Base-by-base conservation (phyloP, 179 eudicot species). In the Beta lomatogona region DNA sequence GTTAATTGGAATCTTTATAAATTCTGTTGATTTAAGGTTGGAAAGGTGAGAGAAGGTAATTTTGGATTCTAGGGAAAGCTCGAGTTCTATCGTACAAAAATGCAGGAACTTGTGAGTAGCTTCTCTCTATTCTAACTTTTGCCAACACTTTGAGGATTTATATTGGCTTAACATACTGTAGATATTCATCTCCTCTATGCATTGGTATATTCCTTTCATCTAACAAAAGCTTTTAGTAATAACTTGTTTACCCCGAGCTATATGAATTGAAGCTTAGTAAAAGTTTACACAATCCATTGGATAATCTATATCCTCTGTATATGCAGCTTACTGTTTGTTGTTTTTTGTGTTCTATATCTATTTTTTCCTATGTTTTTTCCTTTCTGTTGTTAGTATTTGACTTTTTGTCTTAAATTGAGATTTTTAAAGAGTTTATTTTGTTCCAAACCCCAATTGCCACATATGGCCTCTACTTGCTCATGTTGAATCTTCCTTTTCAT, bases 41-140 rank as follows among this genome's bases (percentile, higher is more conserved):
- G 82, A 73, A 97, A 95, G 83, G 86, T 90, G 85, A n/a, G 98
- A 95, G 82, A 95, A 92, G 85, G 91, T 94, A 52, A 88, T 89
- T 75, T 80, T 89, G 31, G 99, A 96, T 77, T 90, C 99, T 63
- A 92, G 87, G 83, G 91, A 96, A 96, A 96, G 89, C 88, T 88
- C 48, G 94, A 94, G 77, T 96, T 89, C 88, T 96, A 86, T 86
- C 92, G 93, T 72, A 79, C 96, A 78, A 96, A 96, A 91, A 96
- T 96, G 98, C 99, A 96, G 82, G 99, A 96, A 87, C 92, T 96
- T 86, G 99, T 94, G 82, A 89, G 99, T 90, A 69, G 61, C 72
- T 86, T 77, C 82, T 60, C 71, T 77, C 46, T 58, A 72, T 31
- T 50, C 22, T 58, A 18, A 45, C 60, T 69, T 79, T 83, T 45